Evolutionary conservation across 371 early-diverging fungal genomes (phyloP), one percentile per base, ranked within the genome.

Genomic region (Rhizopus microsporus): DNA sequence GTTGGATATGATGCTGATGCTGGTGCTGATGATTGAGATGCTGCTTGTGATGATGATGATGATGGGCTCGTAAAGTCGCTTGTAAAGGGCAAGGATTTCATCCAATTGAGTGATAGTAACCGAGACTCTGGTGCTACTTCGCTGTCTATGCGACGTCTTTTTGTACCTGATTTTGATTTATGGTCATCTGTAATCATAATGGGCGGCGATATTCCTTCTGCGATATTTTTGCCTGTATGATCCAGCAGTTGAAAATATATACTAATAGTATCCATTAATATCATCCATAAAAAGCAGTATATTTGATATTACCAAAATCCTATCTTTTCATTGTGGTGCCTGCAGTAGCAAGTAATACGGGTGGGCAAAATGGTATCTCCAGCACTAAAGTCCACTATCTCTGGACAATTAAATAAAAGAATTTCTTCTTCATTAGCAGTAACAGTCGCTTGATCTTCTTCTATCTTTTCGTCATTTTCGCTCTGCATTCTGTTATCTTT

Each of bases 131-230:
- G 56, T 0, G 54, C 45, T 35, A 38, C 71, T 60, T 69, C 81
- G 37, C 51, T 52, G 15, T 80, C 76, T 4, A 66, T 60, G 15
- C 76, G 76, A 10, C 72, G 65, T 16, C 78, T 69, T 40, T 81
- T 81, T 51, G 70, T 65, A 16, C 82, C 82, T 31, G 78, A 70
- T 51, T 77, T 80, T 30, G 74, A 63, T 72, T 91, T 92, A 77
- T 96, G 96, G 67, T 96, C 96, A 62, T 96, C 96, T 5, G 96
- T 96, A 59, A 96, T 94, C 89, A 96, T 88, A 50, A 96, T 92
- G 8, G 96, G 93, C 4, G 95, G 92, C 12, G 95, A 92, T 60
- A 89, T 80, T 33, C 92, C 93, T 10, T 83, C 81, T 12, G 93
- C 92, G n/a, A 94, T 77, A 31, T 84, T 71, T n/a, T 80, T 72